Evolutionary conservation across 805 yeast species (phyloP).

Genomic region (Metschnikowia matae): DNA sequence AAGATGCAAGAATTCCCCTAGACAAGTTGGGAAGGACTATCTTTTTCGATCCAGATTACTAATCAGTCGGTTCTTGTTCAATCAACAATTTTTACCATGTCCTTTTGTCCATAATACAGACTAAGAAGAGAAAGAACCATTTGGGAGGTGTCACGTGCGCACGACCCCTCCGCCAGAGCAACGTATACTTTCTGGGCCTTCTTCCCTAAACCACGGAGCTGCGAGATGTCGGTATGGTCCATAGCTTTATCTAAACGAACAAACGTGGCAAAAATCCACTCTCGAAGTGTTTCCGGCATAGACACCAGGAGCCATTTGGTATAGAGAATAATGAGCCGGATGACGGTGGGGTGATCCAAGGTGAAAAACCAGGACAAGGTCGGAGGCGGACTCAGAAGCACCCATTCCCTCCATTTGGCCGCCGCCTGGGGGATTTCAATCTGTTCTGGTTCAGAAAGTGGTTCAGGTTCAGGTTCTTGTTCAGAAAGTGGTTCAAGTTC

Average conservation of each 20-base stretch:
- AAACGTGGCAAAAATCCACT: constrained; percentile 36
- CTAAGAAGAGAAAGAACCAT: constrained; percentile 32
- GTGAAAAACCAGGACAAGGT: constrained; percentile 24
- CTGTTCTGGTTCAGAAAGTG: too few relatives aligned
- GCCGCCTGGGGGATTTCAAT: constrained; percentile 15
- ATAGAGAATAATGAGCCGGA: constrained; percentile 31
- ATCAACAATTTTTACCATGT: constrained; percentile 15
- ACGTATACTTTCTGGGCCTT: constrained; percentile 32
- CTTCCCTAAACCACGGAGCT: constrained; percentile 34
- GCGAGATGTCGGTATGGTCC: constrained; percentile 30
- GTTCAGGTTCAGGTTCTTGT: too few relatives aligned
- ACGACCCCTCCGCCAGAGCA: not conserved
- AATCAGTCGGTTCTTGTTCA: not conserved
- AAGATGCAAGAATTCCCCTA: too few relatives aligned
- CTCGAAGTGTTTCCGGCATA: constrained; percentile 23
- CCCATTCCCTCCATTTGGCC: constrained; percentile 28
- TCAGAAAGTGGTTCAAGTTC: too few relatives aligned
- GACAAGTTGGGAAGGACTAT: too few relatives aligned
- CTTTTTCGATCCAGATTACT: too few relatives aligned
- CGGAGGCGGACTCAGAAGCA: constrained; percentile 25
- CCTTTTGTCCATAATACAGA: constrained; percentile 34
- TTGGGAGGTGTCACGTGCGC: constrained; percentile 10
- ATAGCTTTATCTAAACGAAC: constrained; percentile 33
- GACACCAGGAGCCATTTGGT: constrained; percentile 38
- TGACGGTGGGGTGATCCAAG: constrained; percentile 30